Percentiles rank a stretch among this genome's conserved stretches.
Conservation (phyloP, 495 filamentous ascomycete genomes). For the Cairneyella variabilis region DNA sequence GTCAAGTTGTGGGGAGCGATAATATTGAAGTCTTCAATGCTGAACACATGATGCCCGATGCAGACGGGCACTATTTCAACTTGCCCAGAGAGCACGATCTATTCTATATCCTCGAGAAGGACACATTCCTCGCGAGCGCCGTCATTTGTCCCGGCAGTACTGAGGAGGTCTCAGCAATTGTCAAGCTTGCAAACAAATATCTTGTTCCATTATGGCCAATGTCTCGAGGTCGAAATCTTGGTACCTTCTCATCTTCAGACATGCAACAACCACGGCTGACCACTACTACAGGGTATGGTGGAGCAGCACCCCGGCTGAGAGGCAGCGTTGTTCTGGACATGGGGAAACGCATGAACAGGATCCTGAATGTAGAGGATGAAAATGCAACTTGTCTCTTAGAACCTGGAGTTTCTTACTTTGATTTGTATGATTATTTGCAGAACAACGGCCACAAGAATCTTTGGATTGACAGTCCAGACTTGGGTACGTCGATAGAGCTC, state of each 20-base stretch:
- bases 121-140: conserved; percentile 35
- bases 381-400: conserved; percentile 52
- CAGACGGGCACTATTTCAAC: too few relatives aligned
- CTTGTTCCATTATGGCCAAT: conserved; percentile 50
- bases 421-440: conserved; percentile 37
- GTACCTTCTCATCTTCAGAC: not conserved
- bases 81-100: too few relatives aligned
- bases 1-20: too few relatives aligned
- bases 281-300: conserved; percentile 44
- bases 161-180: conserved; percentile 43
- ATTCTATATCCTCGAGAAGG: not conserved
- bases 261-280: too few relatives aligned
- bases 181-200: conserved; percentile 45
- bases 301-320: conserved; percentile 49
- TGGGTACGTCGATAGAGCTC: too few relatives aligned
- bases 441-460: conserved; percentile 19
- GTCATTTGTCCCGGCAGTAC: conserved; percentile 37
- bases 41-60: too few relatives aligned
- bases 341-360: conserved; percentile 49
- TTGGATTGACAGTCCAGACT: conserved; percentile 42
- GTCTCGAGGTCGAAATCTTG: conserved; percentile 46
- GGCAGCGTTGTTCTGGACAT: conserved; percentile 53
- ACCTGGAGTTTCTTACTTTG: conserved; percentile 54
- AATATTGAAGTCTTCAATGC: too few relatives aligned
- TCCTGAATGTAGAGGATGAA: conserved; percentile 50